Base-by-base conservation (phyloP, 176 grass and related monocot species). In the Dendrocalamus sinicus region DNA sequence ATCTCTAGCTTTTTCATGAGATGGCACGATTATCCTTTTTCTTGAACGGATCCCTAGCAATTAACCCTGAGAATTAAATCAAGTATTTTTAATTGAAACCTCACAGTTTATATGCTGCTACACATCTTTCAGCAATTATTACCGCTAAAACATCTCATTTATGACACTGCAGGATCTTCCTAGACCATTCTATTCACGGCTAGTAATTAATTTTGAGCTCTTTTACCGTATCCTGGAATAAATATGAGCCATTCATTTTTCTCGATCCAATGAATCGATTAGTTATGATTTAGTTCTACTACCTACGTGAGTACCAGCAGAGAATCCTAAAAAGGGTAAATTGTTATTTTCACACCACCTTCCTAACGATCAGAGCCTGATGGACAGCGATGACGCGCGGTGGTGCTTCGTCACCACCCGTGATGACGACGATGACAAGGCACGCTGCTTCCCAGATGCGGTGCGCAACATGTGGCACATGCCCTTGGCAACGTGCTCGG, bases 391-490 rank as follows among this genome's bases (percentile, higher is more conserved):
- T 45, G 78, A 58, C 6, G 72, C 22, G 76, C 22, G 87, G 63
- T 57, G 77, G 20, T 80, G 40, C 13, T 75, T 76, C n/a, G 78
- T 80, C 57, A 83, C 65, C 65, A 28, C 54, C 32, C 76, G 86
- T 79, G 9, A 79, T 88, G 55, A 86, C 80, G 59, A 44, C 32
- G 37, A n/a, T 9, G 70, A 37, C 0, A 87, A 59, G 10, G 4
- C 1, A 23, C 61, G 50, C 60, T 63, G 17, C 73, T 78, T 88
- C 53, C 86, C 62, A 1, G 84, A 88, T 17, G 89, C 91, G 24
- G 83, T 89, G 77, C 93, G 84, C 64, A 95, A 90, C 87, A 95
- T 87, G 65, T 95, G 90, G 35, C 93, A 71, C 96, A 98, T 98
- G 76, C 93, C 96, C 30, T 95, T 88, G 37, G 93, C 89, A 57